Percentiles rank a stretch among this genome's conserved stretches.
phyloP scores from a whole-genome alignment of 2,329 filamentous ascomycete genomes.

The Colletotrichum coccodes region DNA sequence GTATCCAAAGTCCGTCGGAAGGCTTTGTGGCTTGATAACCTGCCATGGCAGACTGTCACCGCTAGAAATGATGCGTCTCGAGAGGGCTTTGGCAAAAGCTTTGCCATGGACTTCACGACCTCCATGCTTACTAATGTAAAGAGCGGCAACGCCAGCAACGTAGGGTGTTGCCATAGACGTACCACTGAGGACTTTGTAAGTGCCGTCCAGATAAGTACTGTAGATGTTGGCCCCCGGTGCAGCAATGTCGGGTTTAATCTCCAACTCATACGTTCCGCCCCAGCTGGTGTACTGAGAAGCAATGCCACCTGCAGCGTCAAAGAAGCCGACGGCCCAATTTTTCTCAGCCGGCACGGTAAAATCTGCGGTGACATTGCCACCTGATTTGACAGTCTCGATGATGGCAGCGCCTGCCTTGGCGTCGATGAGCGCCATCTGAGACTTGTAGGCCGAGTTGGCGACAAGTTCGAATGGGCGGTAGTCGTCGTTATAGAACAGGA shows the following conservation, averaged over 20 bases:
- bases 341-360: constrained; percentile 15
- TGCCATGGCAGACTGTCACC: constrained; percentile 43
- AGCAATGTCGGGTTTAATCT: constrained; percentile 54
- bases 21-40: constrained; percentile 34
- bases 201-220: constrained; percentile 51
- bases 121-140: constrained; percentile 47
- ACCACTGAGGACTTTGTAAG: constrained; percentile 52
- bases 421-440: constrained; percentile 37
- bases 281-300: constrained; percentile 52
- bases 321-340: constrained; percentile 34
- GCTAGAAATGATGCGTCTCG: constrained; percentile 45
- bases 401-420: constrained; percentile 39
- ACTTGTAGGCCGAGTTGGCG: constrained; percentile 13
- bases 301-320: constrained; percentile 43
- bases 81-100: constrained; percentile 41
- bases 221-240: constrained; percentile 56
- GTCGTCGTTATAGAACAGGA: constrained; percentile 42
- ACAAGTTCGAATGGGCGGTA: constrained; percentile 21
- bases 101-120: constrained; percentile 44
- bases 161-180: constrained; percentile 61
- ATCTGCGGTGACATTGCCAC: constrained; percentile 29
- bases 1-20: constrained; percentile 35
- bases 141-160: constrained; percentile 53
- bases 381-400: constrained; percentile 37
- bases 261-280: constrained; percentile 54